Evolutionary conservation across 2,329 filamentous ascomycete genomes (phyloP), one percentile per base, ranked within the genome.

Genomic region (Pseudonectria buxi): DNA sequence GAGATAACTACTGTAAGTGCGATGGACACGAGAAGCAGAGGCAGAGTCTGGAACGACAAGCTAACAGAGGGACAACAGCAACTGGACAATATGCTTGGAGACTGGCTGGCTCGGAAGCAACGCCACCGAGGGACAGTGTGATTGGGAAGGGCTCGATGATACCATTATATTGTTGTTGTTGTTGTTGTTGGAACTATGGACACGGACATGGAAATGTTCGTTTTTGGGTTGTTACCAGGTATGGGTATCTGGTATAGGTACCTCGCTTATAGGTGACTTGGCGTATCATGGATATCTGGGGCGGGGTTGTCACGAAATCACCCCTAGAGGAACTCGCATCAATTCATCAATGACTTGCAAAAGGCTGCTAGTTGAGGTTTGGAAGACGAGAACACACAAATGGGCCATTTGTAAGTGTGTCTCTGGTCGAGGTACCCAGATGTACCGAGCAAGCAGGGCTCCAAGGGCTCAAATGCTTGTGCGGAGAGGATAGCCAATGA

Each of bases 41-140:
- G 5, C 13, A 28, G 11, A 12, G 32, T 29, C 14, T 25, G 25
- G 31, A 14, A 15, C 18, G 6, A 14, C n/a, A 29, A 22, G 30
- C 50, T 56, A 40, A 55, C 32, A 12, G 30, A 32, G 14, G 26
- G n/a, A 25, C 2, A 13, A 30, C 46, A 82, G 65, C 83, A 90
- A 71, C 73, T 96, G 47, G 90, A 98, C 63, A 78, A 84, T 14
- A 80, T 95, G 76, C 74, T 95, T 29, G 83, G 82, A 47, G 81
- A 86, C 53, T 89, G 86, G 81, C 69, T 94, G 53, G 72, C 84
- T 58, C 67, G 81, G 56, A 72, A 87, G 68, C 69, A 80, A 70
- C 66, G 81, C 65, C 51, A 74, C 55, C 59, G 77, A 63, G 68
- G 71, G 32, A 59, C 63, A 13, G 55, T 71, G 35, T 75, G 18